Evolutionary conservation across 305 asterid genomes (phyloP).

Genomic region (Fraxinus paxiana): DNA sequence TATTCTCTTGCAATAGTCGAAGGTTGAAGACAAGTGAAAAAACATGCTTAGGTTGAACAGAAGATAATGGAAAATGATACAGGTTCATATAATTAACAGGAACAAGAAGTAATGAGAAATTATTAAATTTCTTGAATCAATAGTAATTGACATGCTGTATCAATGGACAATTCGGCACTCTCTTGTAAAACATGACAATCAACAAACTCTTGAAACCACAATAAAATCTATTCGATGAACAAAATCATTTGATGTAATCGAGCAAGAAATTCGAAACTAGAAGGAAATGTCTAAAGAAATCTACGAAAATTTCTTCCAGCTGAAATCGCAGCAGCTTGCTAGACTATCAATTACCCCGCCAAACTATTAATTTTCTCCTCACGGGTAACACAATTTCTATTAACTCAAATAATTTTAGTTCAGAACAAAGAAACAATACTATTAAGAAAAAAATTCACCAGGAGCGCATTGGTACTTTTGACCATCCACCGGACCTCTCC

Average conservation of each 20-base stretch:
- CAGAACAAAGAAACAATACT: background rate
- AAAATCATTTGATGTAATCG: background rate
- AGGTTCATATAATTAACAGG: background rate
- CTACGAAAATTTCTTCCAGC: background rate
- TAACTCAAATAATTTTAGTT: background rate
- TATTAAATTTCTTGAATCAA: background rate
- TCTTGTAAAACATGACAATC: background rate
- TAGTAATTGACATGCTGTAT: background rate
- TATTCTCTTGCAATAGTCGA: background rate
- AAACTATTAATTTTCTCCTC: background rate
- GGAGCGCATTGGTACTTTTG: background rate
- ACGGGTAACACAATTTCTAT: background rate
- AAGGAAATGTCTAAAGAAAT: background rate
- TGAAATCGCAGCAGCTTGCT: background rate
- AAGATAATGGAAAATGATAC: background rate
- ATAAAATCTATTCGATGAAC: background rate
- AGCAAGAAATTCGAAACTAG: background rate
- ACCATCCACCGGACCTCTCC: background rate
- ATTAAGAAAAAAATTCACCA: background rate
- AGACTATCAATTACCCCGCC: background rate
- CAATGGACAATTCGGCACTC: background rate
- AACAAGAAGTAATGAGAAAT: background rate
- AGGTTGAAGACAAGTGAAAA: background rate
- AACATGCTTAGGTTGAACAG: background rate
- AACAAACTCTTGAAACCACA: background rate